These are phyloP conservation scores for Hypoxylon rubiginosum DNA, from an alignment of 2,329 filamentous ascomycete genomes.

Conservation along the genomic window DNA sequence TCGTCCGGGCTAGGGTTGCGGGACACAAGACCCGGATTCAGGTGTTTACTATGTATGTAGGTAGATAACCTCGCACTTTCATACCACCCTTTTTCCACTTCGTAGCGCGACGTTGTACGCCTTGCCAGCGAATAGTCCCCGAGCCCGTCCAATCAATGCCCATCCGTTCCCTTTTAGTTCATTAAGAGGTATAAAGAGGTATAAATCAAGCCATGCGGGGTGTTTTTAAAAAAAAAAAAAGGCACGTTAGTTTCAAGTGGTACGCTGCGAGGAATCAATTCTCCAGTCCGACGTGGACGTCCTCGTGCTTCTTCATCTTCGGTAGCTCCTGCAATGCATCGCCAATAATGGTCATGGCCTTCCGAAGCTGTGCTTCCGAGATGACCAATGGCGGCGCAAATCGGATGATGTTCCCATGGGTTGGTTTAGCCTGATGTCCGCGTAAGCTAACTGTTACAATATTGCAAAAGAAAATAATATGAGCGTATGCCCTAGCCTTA, in stretches of 20 bases:
- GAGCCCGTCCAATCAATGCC: conserved; percentile 25
- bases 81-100: conserved; percentile 46
- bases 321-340: conserved; percentile 87
- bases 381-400: conserved; percentile 97
- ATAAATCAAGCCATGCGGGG: conserved; percentile 35
- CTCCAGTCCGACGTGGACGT: conserved; percentile 48
- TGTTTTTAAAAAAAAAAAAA: conserved; percentile 11
- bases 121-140: conserved; percentile 32
- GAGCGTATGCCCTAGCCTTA: conserved; percentile 61
- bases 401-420: conserved; percentile 97
- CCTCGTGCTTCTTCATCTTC: conserved; percentile 63
- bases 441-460: conserved; percentile 46
- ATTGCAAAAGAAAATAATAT: conserved; percentile 24
- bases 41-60: conserved; percentile 24
- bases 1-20: conserved; percentile 35
- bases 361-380: conserved; percentile 85
- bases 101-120: conserved; percentile 30
- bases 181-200: conserved; percentile 5
- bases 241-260: conserved; percentile 11
- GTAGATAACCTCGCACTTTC: conserved; percentile 42
- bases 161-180: conserved; percentile 19
- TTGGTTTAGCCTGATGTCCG: conserved; percentile 86
- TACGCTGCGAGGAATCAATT: conserved; percentile 41
- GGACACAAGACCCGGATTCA: conserved; percentile 37
- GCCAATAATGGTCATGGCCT: conserved; percentile 82